Conservation (phyloP, 2,329 filamentous ascomycete species). For the Colletotrichum orchidophilum region DNA sequence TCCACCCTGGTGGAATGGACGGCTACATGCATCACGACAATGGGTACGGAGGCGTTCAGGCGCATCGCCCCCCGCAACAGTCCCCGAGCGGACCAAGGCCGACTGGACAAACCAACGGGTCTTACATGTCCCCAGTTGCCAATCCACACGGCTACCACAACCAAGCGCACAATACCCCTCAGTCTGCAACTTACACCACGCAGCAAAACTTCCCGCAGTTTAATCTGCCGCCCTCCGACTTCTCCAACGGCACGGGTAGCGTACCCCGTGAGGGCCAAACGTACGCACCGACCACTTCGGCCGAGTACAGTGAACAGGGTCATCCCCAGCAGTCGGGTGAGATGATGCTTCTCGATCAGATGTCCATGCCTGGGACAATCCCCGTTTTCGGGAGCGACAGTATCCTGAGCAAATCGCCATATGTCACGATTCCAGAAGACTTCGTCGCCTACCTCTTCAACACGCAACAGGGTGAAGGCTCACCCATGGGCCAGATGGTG, state of each 20-base stretch:
- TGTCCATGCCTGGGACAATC: conserved; percentile 73
- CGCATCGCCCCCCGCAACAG: conserved; percentile 46
- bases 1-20: conserved; percentile 50
- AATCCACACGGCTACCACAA: conserved; percentile 58
- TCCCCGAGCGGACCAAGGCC: conserved; percentile 56
- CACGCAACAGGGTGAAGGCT: conserved; percentile 64
- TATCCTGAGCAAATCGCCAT: conserved; percentile 83
- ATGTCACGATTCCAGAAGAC: conserved; percentile 84
- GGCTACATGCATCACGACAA: conserved; percentile 53
- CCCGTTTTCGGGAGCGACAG: conserved; percentile 89
- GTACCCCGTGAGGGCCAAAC: conserved; percentile 47
- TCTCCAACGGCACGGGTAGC: conserved; percentile 45
- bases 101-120: conserved; percentile 55
- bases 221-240: conserved; percentile 69
- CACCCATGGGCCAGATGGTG: conserved; percentile 62
- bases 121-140: conserved; percentile 64
- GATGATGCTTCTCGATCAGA: conserved; percentile 70
- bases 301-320: conserved; percentile 57
- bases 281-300: conserved; percentile 49
- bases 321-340: conserved; percentile 57
- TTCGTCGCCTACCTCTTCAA: conserved; percentile 89
- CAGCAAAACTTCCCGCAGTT: conserved; percentile 72
- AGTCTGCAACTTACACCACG: conserved; percentile 61
- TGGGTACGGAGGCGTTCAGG: conserved; percentile 44
- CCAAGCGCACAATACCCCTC: conserved; percentile 56